Base-by-base conservation (phyloP, 495 filamentous ascomycete genomes). In the Penicillium coprophilum region DNA sequence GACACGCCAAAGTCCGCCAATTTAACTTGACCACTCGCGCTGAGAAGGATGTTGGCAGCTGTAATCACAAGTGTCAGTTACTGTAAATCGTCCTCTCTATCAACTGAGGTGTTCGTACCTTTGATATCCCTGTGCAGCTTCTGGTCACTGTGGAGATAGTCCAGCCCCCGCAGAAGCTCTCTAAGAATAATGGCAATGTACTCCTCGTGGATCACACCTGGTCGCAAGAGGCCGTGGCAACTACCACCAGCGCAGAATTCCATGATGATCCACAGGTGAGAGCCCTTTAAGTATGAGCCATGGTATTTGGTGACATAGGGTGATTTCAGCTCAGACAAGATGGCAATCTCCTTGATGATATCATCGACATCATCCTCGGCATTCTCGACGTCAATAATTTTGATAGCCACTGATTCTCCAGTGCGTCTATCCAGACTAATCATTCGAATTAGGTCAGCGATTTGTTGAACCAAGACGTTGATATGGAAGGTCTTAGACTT, bases 331-430 rank as follows among this genome's bases (percentile, higher is more conserved):
- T 93, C 94, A 12, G 93, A 95, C 46, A 99, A 78, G 60, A 99
- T 96, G 31, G 91, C 87, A 61, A 99, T 97, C 71, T 99, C 94
- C 64, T 96, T 91, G 64, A 97, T 96, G 65, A 99, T 97, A 72
- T 99, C 94, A 71, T 96, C 91, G 46, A 99, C 94, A 70, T 99
- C 94, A 65, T 99, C 94, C 72, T 97, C 94, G 65, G 92, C 94
- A 70, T 91, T 94, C 71, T 99, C 94, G 59, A 99, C 92, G 64
- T 99, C 94, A 69, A 99, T 97, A 58, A 96, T 81, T 68, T 97
- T 99, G 75, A 96, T 96, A 20, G 92, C 92, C 12, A 96, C 91
- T 12, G 90, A 84, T 69, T 91, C 85, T 44, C 91, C 91, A 12
- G 87, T 92, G 3, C 87, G 82, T 63, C 87, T 90, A 72, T 96